A percentile compares a stretch with the other conserved stretches of the same genome.
Conservation (phyloP, 208 protist species). For the Acanthamoeba culbertsoni region DNA sequence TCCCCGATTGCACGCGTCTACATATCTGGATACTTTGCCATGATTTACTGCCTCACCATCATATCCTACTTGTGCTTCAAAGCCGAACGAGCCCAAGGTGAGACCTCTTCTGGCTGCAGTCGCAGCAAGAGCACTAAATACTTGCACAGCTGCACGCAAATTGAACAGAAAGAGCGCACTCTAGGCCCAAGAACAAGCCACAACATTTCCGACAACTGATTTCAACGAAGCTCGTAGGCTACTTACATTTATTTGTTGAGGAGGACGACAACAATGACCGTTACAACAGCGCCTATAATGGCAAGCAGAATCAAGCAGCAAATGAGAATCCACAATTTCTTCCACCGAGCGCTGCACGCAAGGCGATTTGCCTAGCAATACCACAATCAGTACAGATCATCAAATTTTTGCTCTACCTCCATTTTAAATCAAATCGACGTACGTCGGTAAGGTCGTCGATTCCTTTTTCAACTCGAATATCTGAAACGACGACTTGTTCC, state of each 20-base stretch:
- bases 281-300: background rate
- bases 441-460: background rate
- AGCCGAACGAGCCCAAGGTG: background rate
- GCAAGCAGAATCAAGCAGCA: background rate
- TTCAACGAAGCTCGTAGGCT: too few species aligned
- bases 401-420: background rate
- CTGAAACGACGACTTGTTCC: background rate
- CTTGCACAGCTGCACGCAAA: too few species aligned
- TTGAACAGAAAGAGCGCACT: too few species aligned
- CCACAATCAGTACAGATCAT: background rate
- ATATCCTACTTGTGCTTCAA: slow-evolving; percentile 15
- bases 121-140: too few species aligned
- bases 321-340: background rate
- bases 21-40: background rate
- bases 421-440: background rate
- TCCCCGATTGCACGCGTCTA: slow-evolving; percentile 11
- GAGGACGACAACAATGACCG: background rate
- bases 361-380: background rate
- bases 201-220: too few species aligned
- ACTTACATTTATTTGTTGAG: background rate
- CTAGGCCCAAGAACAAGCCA: too few species aligned
- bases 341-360: slow-evolving; percentile 15
- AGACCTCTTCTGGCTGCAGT: too few species aligned
- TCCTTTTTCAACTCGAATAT: slow-evolving; percentile 13
- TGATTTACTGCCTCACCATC: slow-evolving; percentile 45